Evolutionary conservation across 345 rosid species (phyloP), one percentile per base, ranked within the genome.

Genomic region (Syzygium aqueum): DNA sequence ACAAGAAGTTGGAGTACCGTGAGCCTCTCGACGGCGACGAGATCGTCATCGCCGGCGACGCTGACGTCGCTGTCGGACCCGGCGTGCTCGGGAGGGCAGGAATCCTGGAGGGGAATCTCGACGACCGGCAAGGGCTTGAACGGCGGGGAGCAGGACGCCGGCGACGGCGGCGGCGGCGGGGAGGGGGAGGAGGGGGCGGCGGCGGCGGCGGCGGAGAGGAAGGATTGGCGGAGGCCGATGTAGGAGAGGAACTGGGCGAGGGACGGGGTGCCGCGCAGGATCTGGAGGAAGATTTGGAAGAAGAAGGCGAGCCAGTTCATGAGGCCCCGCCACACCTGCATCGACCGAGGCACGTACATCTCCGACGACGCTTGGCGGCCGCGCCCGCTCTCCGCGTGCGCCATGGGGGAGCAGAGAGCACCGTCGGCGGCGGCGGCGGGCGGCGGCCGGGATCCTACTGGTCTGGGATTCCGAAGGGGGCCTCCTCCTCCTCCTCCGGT

Each of bases 101-200:
- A 67, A 12, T 88, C 87, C 82, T 87, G 91, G 40, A 91, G 87
- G 43, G 92, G 91, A 61, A 90, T 85, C 52, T 91, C 93, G 73
- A 85, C 89, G 33, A 89, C 90, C 17, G 93, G 91, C 87, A 91
- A 85, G 52, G 92, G 90, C 91, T 63, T 89, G 89, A 91, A 91
- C 65, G 90, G 53, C 59, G 84, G 63, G 40, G 83, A 52, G 85
- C 59, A 54, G 23, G 22, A 17, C 30, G 4, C 63, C 49, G 73
- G 9, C 43, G 87, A 4, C 30, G 86, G n/a, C 90, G 73, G 25
- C 63, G 52, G 86, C 85, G 49, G 37, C n/a, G n/a, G 90, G 53
- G 85, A 50, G 73, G 52, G 89, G 53, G 87, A 37, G 85, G 87
- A 85, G 65, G 85, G 87, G 16, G 51, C 88, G 67, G 65, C 54